Percentiles rank a stretch among this genome's conserved stretches.
Conservation (phyloP, 2,329 filamentous ascomycete species). For the Bipolaris bicolor region DNA sequence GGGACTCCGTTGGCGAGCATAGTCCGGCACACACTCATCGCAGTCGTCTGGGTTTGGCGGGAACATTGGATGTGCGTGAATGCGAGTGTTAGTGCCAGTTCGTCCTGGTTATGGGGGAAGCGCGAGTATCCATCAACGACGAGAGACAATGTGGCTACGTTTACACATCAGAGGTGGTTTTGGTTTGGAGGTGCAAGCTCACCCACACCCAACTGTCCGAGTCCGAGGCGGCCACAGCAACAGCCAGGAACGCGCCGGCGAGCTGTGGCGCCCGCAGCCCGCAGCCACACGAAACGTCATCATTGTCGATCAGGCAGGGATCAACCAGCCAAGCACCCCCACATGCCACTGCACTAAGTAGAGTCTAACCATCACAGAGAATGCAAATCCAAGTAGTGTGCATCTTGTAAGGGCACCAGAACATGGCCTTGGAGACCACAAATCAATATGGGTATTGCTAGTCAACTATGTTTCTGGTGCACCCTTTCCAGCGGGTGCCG, state of each 20-base stretch:
- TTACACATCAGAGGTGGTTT: conserved; percentile 9
- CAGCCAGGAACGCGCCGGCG: conserved; percentile 25
- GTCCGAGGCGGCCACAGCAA: conserved; percentile 1
- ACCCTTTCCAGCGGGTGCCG: conserved; percentile 1
- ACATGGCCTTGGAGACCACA: background rate
- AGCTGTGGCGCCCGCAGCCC: conserved; percentile 18
- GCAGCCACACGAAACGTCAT: conserved; percentile 30
- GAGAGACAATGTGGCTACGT: conserved; percentile 19
- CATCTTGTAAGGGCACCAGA: background rate
- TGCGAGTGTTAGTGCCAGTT: conserved; percentile 29
- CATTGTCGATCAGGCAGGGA: conserved; percentile 25
- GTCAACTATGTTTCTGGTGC: conserved; percentile 8
- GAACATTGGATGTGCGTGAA: conserved; percentile 35
- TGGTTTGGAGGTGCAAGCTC: background rate
- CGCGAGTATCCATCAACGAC: conserved; percentile 36
- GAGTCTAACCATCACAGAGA: background rate
- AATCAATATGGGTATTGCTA: conserved; percentile 7
- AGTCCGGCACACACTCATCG: conserved; percentile 64
- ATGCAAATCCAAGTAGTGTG: background rate
- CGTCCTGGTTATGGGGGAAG: conserved; percentile 18
- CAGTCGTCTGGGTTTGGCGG: conserved; percentile 56
- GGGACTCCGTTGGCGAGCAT: conserved; percentile 50
- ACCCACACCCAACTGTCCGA: conserved; percentile 8
- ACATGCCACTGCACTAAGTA: background rate
- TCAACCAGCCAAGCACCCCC: background rate